Evolutionary conservation across 2,329 filamentous ascomycete genomes (phyloP), one percentile per base, ranked within the genome.

Genomic region (Aspergillus novoparasiticus): DNA sequence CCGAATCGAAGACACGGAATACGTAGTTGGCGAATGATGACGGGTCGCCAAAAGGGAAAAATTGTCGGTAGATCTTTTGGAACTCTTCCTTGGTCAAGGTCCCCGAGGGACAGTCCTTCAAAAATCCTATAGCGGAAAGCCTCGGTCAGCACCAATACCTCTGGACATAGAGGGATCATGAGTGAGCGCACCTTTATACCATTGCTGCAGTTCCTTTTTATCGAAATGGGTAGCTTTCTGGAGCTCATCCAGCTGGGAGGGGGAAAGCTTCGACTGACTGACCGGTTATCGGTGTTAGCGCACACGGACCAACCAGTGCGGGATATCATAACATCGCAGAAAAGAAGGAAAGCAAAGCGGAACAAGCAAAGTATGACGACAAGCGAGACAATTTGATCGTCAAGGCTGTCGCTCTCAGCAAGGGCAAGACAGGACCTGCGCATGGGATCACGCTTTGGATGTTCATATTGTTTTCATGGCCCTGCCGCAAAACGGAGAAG

Each of bases 181-280:
- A 41, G 6, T 16, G 36, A 14, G 75, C 88, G 68, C 80, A 97
- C 95, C 95, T 86, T 98, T 98, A 82, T 99, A 98, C 95, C 95
- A 99, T 89, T 98, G 94, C 80, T 99, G 95, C 77, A 99, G 82
- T 82, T 99, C 95, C 85, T 98, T 98, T 89, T 97, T 97, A 82
- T 99, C 95, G 77, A 99, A 99, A 81, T 98, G 93, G 68, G 95
- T 99, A 65, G 93, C 93, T 84, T 93, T 95, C 79, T 98, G 94
- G 71, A 99, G 89, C 81, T 99, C 95, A 70, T 87, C 88, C 76
- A 99, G 91, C 86, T 99, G 93, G 80, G 97, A 91, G 79, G 95
- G 92, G 63, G 94, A 97, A 78, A 99, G 90, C 85, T 98, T 99
- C 73, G 94, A 98, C 85, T 98, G 95, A 82, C 95, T 99, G 28